Evolutionary conservation across 768 basidiomycete genomes (phyloP).

Genomic region (Paxillus rubicundulus): DNA sequence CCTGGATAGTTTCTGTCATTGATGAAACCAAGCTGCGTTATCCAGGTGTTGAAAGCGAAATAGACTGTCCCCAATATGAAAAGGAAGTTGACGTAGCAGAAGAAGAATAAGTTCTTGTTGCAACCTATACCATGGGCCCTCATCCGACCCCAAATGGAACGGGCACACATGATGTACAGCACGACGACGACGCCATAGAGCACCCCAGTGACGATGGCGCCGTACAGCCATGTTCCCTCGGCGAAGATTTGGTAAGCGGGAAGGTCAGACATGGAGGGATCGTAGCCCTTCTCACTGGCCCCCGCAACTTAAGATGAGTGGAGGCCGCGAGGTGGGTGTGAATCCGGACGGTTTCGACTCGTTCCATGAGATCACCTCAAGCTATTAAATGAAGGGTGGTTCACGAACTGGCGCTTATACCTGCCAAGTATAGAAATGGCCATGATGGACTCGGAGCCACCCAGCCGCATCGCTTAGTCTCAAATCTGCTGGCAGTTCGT

Average conservation of each 20-base stretch:
- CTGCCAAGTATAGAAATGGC: no score
- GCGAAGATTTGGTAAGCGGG: constrained; percentile 15
- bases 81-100: constrained; percentile 28
- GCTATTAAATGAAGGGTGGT: no score
- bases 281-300: neutral
- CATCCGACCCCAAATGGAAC: constrained; percentile 27
- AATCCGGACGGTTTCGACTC: no score
- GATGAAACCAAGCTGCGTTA: constrained; percentile 31
- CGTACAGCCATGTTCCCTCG: constrained; percentile 31
- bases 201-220: constrained; percentile 26
- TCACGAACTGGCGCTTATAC: no score
- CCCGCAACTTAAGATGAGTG: neutral
- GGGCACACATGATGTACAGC: constrained; percentile 25
- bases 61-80: constrained; percentile 31
- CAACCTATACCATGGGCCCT: constrained; percentile 2
- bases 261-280: constrained; percentile 19
- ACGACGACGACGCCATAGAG: constrained; percentile 29
- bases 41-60: constrained; percentile 18
- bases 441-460: no score
- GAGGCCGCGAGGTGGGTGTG: no score
- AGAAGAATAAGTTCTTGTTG: constrained; percentile 27
- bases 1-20: constrained; percentile 32
- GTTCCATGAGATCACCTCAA: no score
- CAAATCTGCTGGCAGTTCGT: no score
- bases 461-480: no score